These are phyloP conservation scores for Vitis hybrid DNA, from an alignment of 177 flowering plant genomes.

Conservation along the genomic window DNA sequence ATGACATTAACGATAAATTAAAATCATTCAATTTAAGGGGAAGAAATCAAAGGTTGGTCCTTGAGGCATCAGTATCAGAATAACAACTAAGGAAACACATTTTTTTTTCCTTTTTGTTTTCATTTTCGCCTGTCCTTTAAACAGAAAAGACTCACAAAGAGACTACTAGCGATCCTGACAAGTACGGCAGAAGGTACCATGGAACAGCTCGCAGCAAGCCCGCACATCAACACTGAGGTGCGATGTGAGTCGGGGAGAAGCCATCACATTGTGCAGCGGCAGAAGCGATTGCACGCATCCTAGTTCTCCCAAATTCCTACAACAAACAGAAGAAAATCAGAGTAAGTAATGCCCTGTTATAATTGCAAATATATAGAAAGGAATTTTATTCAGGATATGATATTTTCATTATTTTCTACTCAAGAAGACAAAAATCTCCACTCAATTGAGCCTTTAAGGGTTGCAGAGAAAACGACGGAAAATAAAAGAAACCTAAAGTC, in stretches of 20 bases:
- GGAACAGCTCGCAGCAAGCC: constrained; percentile 85
- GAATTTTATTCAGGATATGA: too few relatives aligned
- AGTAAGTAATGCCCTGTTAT: background rate
- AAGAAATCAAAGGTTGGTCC: background rate
- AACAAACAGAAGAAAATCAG: background rate
- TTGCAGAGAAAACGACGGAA: too few relatives aligned
- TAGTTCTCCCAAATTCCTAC: constrained; percentile 68
- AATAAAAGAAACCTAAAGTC: too few relatives aligned
- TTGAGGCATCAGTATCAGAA: background rate
- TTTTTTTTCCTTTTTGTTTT: background rate
- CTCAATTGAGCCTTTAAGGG: background rate
- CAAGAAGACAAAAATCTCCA: too few relatives aligned
- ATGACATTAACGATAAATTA: background rate
- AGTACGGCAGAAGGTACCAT: constrained; percentile 96
- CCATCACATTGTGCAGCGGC: constrained; percentile 51
- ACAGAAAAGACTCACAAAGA: constrained; percentile 69
- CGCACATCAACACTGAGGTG: constrained; percentile 55
- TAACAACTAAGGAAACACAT: background rate
- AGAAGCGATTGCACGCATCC: constrained; percentile 72
- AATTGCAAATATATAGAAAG: too few relatives aligned
- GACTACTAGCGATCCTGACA: constrained; percentile 96
- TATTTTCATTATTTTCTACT: too few relatives aligned
- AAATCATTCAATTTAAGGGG: background rate
- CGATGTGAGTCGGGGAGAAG: constrained; percentile 53
- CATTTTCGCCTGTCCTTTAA: constrained; percentile 27